Conservation (phyloP, 192 early-diverging fungal species). For the Hyaloraphidium curvatum region DNA sequence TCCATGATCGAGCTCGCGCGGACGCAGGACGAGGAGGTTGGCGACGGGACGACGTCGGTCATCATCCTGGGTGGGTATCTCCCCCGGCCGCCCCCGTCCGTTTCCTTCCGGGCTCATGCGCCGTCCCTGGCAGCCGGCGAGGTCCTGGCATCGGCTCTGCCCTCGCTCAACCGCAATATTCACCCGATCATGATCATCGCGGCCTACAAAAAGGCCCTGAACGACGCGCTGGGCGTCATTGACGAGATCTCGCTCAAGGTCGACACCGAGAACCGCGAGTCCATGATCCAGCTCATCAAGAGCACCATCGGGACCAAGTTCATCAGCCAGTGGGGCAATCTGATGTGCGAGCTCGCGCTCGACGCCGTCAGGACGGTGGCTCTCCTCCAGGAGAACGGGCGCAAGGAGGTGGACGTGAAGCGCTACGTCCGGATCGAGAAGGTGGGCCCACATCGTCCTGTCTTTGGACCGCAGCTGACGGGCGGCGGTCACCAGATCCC, state of each 20-base stretch:
- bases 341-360: constrained; percentile 94
- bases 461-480: background rate
- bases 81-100: background rate
- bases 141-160: constrained; percentile 71
- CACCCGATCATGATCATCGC: constrained; percentile 94
- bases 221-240: constrained; percentile 72
- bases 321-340: constrained; percentile 80
- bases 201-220: constrained; percentile 81
- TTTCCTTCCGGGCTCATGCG: background rate
- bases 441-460: constrained; percentile 19
- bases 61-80: constrained; percentile 72
- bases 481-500: constrained; percentile 72
- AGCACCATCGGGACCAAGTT: constrained; percentile 93
- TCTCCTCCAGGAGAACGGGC: constrained; percentile 40
- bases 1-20: constrained; percentile 97
- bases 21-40: constrained; percentile 99
- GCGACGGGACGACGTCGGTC: constrained; percentile 96
- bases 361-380: constrained; percentile 87
- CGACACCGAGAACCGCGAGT: constrained; percentile 56
- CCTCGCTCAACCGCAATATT: constrained; percentile 90
- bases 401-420: constrained; percentile 92
- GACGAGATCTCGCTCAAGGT: constrained; percentile 69
- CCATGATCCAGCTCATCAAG: constrained; percentile 87
- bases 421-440: constrained; percentile 94
- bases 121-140: constrained; percentile 61